A percentile compares a stretch with the other conserved stretches of the same genome.
Conservation (phyloP, 192 early-diverging fungal species). For the Pilobolus umbonatus region DNA sequence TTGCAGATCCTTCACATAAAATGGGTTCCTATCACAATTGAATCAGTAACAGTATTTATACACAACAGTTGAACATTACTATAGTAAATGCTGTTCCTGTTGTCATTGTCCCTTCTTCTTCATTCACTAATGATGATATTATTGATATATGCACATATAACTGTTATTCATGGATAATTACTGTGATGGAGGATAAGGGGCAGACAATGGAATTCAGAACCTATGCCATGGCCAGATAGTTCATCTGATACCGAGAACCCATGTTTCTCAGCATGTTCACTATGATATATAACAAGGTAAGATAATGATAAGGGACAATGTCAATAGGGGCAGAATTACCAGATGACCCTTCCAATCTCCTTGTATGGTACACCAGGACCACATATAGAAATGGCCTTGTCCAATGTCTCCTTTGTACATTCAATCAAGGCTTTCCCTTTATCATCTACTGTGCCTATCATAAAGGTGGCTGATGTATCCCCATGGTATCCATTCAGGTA, state of each 20-base stretch:
- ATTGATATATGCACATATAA: background rate
- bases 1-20: slow-evolving; percentile 72
- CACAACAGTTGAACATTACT: slow-evolving; percentile 19
- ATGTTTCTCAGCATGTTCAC: slow-evolving; percentile 38
- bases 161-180: slow-evolving; percentile 2
- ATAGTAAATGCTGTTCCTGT: slow-evolving; percentile 86
- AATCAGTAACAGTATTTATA: background rate
- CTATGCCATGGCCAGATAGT: slow-evolving; percentile 87
- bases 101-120: slow-evolving; percentile 64
- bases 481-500: slow-evolving; percentile 67
- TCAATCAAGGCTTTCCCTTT: slow-evolving; percentile 49
- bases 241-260: slow-evolving; percentile 63
- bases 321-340: too few species aligned
- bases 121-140: slow-evolving; percentile 41
- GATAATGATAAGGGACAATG: background rate
- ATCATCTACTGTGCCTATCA: slow-evolving; percentile 57
- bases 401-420: slow-evolving; percentile 53
- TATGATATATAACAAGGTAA: background rate
- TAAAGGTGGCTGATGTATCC: slow-evolving; percentile 67
- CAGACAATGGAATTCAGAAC: slow-evolving; percentile 76
- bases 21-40: slow-evolving; percentile 51
- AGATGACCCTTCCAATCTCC: slow-evolving; percentile 65
- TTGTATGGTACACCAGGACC: slow-evolving; percentile 42
- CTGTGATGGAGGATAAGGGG: slow-evolving; percentile 77
- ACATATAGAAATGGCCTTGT: slow-evolving; percentile 60